Evolutionary conservation across 2,329 filamentous ascomycete species (phyloP).

Genomic region (Colletotrichum sp.): DNA sequence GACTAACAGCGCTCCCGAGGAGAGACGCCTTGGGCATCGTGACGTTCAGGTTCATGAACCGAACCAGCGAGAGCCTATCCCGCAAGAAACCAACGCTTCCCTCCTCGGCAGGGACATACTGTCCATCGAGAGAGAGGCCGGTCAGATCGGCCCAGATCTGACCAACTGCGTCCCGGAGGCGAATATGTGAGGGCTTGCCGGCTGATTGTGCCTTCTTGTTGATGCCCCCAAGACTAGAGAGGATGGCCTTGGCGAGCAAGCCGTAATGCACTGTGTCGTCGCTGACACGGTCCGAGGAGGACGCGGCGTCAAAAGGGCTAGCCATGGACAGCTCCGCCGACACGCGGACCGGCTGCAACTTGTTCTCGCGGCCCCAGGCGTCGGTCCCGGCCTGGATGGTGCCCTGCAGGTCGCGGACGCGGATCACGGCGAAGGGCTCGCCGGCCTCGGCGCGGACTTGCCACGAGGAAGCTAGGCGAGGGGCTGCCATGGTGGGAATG

Average conservation of each 20-base stretch:
- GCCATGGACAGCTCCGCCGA: slow-evolving; percentile 64
- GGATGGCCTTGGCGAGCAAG: slow-evolving; percentile 68
- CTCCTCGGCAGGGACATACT: slow-evolving; percentile 5
- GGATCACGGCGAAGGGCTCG: slow-evolving; percentile 58
- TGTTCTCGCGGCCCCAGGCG: slow-evolving; percentile 68
- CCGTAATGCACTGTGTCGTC: slow-evolving; percentile 81
- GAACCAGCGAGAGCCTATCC: slow-evolving; percentile 33
- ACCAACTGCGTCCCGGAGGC: slow-evolving; percentile 32
- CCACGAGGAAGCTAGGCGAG: slow-evolving; percentile 30
- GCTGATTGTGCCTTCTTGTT: background rate
- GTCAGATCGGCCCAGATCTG: slow-evolving; percentile 37
- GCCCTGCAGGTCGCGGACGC: slow-evolving; percentile 66
- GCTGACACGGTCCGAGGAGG: slow-evolving; percentile 64
- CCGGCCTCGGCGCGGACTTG: slow-evolving; percentile 42
- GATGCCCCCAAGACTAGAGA: slow-evolving; percentile 46
- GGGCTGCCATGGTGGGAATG: background rate
- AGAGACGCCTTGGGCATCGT: slow-evolving; percentile 72
- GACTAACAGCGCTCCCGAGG: slow-evolving; percentile 63
- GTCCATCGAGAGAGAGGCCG: slow-evolving; percentile 24
- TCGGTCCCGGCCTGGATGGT: slow-evolving; percentile 64
- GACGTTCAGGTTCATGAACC: slow-evolving; percentile 57
- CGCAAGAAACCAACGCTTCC: slow-evolving; percentile 31
- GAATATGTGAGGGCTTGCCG: background rate
- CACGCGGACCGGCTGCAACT: slow-evolving; percentile 66
- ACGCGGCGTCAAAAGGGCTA: slow-evolving; percentile 61